Evolutionary conservation across 768 basidiomycete species (phyloP).

Genomic region (Sarcomyxa edulis): DNA sequence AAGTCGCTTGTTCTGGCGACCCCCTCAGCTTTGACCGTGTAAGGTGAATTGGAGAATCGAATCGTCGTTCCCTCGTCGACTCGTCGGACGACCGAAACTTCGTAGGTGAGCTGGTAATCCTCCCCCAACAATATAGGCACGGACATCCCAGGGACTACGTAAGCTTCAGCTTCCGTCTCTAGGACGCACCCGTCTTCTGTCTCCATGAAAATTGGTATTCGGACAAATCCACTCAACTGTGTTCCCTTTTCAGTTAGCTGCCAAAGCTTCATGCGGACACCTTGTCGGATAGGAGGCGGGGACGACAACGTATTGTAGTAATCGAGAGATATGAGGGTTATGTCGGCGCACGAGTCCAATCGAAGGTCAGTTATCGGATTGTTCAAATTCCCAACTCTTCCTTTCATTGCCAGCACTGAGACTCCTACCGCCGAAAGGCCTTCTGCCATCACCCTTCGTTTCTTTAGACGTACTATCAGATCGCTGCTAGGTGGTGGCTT

Average conservation of each 20-base stretch:
- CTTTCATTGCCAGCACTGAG: too few relatives aligned
- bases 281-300: neutral
- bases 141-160: slow-evolving; percentile 19
- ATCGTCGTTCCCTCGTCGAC: too few relatives aligned
- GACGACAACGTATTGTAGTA: neutral
- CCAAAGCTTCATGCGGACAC: neutral
- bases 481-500: too few relatives aligned
- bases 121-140: slow-evolving; percentile 23
- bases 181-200: slow-evolving; percentile 5
- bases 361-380: too few relatives aligned
- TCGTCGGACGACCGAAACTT: slow-evolving; percentile 10
- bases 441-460: too few relatives aligned
- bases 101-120: slow-evolving; percentile 20
- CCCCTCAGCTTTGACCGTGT: too few relatives aligned
- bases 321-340: slow-evolving; percentile 11
- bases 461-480: too few relatives aligned
- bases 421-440: too few relatives aligned
- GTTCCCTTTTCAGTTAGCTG: slow-evolving; percentile 7
- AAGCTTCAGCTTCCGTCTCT: slow-evolving; percentile 14
- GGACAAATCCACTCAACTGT: slow-evolving; percentile 13
- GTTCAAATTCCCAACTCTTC: too few relatives aligned
- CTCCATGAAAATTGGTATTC: slow-evolving; percentile 7
- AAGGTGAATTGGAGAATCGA: too few relatives aligned
- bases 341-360: slow-evolving; percentile 11
- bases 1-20: too few relatives aligned